A percentile compares a stretch with the other conserved stretches of the same genome.
These are phyloP conservation scores for Nakazawaea wickerhamii DNA, from an alignment of 805 yeast genomes.

Conservation along the genomic window DNA sequence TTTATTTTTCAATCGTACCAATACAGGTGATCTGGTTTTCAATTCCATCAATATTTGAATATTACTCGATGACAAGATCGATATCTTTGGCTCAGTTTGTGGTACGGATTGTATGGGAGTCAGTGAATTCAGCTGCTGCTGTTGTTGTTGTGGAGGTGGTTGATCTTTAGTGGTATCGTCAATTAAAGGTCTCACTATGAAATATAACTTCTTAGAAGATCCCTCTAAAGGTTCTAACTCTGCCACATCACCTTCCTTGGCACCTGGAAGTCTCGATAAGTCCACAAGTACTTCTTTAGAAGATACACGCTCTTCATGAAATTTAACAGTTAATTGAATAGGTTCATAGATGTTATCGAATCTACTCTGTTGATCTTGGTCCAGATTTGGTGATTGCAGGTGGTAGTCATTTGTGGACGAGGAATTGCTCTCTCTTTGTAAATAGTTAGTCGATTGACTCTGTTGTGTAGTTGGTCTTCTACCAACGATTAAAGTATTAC, in stretches of 20 bases:
- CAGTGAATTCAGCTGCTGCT: constrained; percentile 5
- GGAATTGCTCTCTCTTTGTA: constrained; percentile 4
- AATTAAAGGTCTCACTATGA: constrained; percentile 34
- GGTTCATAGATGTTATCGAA: constrained; percentile 23
- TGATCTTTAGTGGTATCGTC: constrained; percentile 20
- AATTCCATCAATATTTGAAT: constrained; percentile 57
- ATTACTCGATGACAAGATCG: constrained; percentile 51
- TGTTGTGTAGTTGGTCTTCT: neutral
- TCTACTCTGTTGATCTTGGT: neutral
- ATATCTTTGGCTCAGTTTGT: constrained; percentile 33
- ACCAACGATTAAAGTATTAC: constrained; percentile 9
- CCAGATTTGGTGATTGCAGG: neutral
- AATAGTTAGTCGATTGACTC: neutral
- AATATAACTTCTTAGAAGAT: constrained; percentile 33
- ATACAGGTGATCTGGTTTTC: constrained; percentile 62
- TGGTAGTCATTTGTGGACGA: neutral
- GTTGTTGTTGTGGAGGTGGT: constrained; percentile 6
- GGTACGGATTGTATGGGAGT: constrained; percentile 12
- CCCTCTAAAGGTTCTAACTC: constrained; percentile 50
- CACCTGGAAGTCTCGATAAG: constrained; percentile 51
- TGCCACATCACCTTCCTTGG: constrained; percentile 70
- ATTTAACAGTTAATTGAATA: constrained; percentile 38
- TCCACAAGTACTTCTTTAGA: constrained; percentile 60
- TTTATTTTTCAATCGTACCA: constrained; percentile 42
- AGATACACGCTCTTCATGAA: constrained; percentile 65